A percentile compares a stretch with the other conserved stretches of the same genome.
Evolutionary conservation across 2,329 filamentous ascomycete species (phyloP).

Genomic region (Alternaria angustiovoidea): DNA sequence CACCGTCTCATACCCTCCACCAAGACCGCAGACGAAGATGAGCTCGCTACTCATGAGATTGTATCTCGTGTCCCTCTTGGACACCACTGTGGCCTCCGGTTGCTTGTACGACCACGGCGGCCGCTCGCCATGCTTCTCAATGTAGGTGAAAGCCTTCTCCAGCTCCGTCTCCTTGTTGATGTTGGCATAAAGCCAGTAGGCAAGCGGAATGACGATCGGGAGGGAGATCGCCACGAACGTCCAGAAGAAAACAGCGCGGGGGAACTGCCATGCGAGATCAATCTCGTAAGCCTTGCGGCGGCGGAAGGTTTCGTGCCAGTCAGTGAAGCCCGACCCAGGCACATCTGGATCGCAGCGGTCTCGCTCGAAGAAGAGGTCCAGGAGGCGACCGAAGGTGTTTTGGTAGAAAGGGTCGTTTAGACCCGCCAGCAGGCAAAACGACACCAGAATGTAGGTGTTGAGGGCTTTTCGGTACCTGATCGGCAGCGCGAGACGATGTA

Average conservation of each 20-base stretch:
- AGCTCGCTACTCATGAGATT: conserved; percentile 14
- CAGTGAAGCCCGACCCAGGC: conserved; percentile 19
- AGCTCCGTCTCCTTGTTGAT: neutral
- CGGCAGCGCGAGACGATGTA: conserved; percentile 1
- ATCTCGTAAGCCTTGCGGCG: conserved; percentile 11
- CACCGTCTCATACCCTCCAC: conserved; percentile 13
- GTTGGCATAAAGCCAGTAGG: neutral
- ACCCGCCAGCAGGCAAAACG: conserved; percentile 18
- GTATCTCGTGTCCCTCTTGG: conserved; percentile 18
- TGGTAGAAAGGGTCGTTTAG: conserved; percentile 19
- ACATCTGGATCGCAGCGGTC: conserved; percentile 6
- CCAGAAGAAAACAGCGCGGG: conserved; percentile 1
- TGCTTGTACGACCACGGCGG: conserved; percentile 6
- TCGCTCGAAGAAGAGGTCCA: conserved; percentile 14
- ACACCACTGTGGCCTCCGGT: neutral
- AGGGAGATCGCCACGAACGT: neutral
- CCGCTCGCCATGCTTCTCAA: conserved; percentile 4
- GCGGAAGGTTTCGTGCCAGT: conserved; percentile 13
- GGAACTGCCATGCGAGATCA: neutral
- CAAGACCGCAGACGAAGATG: conserved; percentile 15
- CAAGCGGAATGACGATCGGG: neutral
- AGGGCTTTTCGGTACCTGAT: neutral
- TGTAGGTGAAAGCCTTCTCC: neutral
- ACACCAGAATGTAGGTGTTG: conserved; percentile 11
- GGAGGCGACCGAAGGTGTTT: conserved; percentile 13